These are phyloP conservation scores for Lentinula edodes DNA, from an alignment of 768 basidiomycete genomes.

Conservation along the genomic window DNA sequence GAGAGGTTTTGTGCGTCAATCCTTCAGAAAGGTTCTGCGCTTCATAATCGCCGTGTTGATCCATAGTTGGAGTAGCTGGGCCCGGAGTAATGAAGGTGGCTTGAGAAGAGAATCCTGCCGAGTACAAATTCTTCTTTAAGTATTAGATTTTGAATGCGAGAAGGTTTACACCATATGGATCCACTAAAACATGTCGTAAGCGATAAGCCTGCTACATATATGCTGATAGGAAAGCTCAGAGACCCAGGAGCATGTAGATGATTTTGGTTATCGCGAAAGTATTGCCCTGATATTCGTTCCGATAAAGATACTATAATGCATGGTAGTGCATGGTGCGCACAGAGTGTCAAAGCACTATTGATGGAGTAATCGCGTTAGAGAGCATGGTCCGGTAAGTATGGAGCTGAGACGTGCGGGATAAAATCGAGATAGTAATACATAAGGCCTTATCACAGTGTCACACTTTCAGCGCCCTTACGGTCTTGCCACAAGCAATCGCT, in stretches of 20 bases:
- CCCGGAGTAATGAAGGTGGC: not conserved
- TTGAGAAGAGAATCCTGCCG: not conserved
- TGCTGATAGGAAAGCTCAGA: not conserved
- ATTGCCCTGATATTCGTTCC: not conserved
- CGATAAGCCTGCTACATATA: not conserved
- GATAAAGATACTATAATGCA: not conserved
- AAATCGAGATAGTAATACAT: too few relatives aligned
- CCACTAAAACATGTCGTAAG: not conserved
- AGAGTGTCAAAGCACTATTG: not conserved
- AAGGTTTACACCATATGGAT: not conserved
- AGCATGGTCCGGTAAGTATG: not conserved
- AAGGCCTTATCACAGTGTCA: constrained; percentile 17
- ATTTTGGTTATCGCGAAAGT: not conserved
- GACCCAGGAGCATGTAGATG: too few relatives aligned
- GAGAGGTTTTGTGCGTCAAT: not conserved
- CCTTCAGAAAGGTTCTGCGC: not conserved
- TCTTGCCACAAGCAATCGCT: constrained; percentile 77
- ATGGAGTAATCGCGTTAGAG: not conserved
- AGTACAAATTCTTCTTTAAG: too few relatives aligned
- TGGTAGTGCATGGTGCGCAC: not conserved
- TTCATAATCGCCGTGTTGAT: not conserved
- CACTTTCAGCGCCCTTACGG: constrained; percentile 77
- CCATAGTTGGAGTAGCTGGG: not conserved
- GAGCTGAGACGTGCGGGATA: not conserved
- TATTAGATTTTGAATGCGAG: not conserved